A percentile compares a stretch with the other conserved stretches of the same genome.
Evolutionary conservation across 2,329 filamentous ascomycete species (phyloP).

Genomic region (Pseudogymnoascus sp.): DNA sequence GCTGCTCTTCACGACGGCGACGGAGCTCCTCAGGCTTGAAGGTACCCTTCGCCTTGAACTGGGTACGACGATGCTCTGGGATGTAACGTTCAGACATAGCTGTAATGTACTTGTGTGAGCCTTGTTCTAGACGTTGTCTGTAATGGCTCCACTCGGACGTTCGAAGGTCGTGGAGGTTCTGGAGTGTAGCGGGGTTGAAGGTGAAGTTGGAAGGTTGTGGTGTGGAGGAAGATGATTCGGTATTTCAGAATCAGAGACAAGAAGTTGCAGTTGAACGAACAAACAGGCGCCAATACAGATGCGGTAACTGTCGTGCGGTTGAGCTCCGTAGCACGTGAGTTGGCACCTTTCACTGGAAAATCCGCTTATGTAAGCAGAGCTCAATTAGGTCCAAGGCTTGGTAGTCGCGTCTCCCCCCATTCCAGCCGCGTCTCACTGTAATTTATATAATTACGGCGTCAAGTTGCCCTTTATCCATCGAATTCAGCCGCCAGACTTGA

Average conservation of each 20-base stretch:
- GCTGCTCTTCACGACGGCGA: conserved; percentile 95
- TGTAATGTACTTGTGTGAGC: conserved; percentile 17
- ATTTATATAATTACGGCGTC: not conserved
- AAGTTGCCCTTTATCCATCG: not conserved
- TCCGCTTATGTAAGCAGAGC: not conserved
- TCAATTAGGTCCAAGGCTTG: not conserved
- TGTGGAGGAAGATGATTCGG: conserved; percentile 6
- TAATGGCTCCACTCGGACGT: conserved; percentile 4
- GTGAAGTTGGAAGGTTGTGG: conserved; percentile 7
- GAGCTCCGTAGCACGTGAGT: conserved; percentile 4
- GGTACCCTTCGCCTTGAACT: conserved; percentile 99
- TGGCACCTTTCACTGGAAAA: not conserved
- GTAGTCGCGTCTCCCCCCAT: conserved; percentile 1
- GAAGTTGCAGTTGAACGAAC: conserved; percentile 7
- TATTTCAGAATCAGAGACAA: conserved; percentile 7
- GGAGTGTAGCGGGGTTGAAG: conserved; percentile 5
- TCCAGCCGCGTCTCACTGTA: not conserved
- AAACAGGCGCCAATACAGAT: conserved; percentile 9
- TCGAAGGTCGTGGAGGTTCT: conserved; percentile 4
- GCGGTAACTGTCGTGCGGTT: conserved; percentile 6
- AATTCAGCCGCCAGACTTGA: not conserved
- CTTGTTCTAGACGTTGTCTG: conserved; percentile 7
- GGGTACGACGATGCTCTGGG: conserved; percentile 95
- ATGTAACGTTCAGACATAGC: conserved; percentile 97
- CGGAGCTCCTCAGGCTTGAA: conserved; percentile 99